These are phyloP conservation scores for Calocera cornea DNA, from an alignment of 768 basidiomycete genomes.

Conservation along the genomic window DNA sequence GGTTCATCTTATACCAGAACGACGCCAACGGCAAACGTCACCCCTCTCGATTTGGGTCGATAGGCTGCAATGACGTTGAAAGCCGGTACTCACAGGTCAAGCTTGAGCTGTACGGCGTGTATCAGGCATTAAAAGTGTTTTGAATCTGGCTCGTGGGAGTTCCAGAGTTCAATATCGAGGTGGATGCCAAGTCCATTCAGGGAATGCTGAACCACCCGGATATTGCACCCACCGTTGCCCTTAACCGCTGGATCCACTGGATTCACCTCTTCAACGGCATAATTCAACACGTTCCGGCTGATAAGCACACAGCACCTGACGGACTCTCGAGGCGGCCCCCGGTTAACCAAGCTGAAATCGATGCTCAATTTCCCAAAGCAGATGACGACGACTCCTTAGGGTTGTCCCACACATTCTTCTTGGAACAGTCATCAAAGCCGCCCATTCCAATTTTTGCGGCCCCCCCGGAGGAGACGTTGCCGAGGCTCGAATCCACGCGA, in stretches of 20 bases:
- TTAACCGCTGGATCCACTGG: constrained; percentile 32
- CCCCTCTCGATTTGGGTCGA: constrained; percentile 28
- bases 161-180: constrained; percentile 17
- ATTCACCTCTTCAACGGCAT: constrained; percentile 30
- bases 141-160: constrained; percentile 21
- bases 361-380: too few species aligned
- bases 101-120: constrained; percentile 29
- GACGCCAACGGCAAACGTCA: constrained; percentile 13
- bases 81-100: constrained; percentile 30
- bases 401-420: too few species aligned
- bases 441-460: too few species aligned
- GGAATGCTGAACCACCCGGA: constrained; percentile 34
- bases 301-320: constrained; percentile 27
- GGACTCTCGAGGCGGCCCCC: constrained; percentile 25
- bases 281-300: constrained; percentile 28
- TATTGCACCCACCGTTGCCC: constrained; percentile 25
- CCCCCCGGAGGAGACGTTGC: too few species aligned
- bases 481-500: too few species aligned
- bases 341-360: too few species aligned
- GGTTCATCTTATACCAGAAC: constrained; percentile 29
- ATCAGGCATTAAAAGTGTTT: constrained; percentile 24
- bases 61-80: constrained; percentile 28
- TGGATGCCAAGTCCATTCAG: constrained; percentile 27
- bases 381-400: too few species aligned
- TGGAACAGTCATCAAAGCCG: too few species aligned